Conservation (phyloP, 2,329 filamentous ascomycete genomes). For the Aspergillus costaricaensis region DNA sequence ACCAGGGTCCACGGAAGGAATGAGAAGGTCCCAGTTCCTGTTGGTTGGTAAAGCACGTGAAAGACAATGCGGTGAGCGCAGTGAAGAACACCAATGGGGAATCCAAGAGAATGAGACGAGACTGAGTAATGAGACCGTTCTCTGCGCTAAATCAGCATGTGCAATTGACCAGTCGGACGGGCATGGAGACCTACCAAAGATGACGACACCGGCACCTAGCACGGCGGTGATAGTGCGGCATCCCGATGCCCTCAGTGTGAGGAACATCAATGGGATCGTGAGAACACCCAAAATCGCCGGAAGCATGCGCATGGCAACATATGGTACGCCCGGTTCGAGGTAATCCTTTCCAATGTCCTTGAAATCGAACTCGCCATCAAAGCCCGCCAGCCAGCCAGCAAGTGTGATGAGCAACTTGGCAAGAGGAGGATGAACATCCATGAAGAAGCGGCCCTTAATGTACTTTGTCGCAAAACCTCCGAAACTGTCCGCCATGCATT, state of each 20-base stretch:
- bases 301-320: constrained; percentile 94
- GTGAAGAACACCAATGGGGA: constrained; percentile 93
- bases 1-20: constrained; percentile 89
- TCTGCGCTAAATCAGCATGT: constrained; percentile 56
- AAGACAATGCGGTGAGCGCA: constrained; percentile 84
- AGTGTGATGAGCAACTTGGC: constrained; percentile 96
- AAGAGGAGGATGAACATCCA: constrained; percentile 98
- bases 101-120: constrained; percentile 91
- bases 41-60: constrained; percentile 92
- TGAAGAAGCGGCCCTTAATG: constrained; percentile 99
- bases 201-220: constrained; percentile 80
- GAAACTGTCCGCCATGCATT: constrained; percentile 62
- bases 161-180: neutral
- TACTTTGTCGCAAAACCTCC: constrained; percentile 98
- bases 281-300: constrained; percentile 87
- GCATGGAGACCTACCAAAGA: constrained; percentile 68
- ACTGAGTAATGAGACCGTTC: constrained; percentile 93
- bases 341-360: constrained; percentile 99
- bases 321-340: constrained; percentile 88
- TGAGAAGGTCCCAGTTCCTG: constrained; percentile 88
- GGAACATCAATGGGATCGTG: constrained; percentile 87
- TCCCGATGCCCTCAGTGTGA: constrained; percentile 87
- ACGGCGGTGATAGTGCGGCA: constrained; percentile 83
- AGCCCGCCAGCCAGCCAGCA: constrained; percentile 91
- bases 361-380: constrained; percentile 95